Evolutionary conservation across 2,329 filamentous ascomycete genomes (phyloP).

Genomic region (Alternaria triticimaculans): DNA sequence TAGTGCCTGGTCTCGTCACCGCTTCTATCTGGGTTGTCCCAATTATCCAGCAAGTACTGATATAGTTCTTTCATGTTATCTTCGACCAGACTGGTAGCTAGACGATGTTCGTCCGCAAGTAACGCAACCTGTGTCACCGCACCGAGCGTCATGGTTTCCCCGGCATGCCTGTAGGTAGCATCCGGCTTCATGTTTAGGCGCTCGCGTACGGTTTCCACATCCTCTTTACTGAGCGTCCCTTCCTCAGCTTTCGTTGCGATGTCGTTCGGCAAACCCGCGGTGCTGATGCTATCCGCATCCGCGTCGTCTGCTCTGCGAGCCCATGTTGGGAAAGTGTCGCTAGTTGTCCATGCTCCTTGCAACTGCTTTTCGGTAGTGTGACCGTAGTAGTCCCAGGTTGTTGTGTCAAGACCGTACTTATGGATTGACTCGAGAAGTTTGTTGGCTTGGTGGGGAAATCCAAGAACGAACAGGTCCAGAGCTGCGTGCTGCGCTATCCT

Average conservation of each 20-base stretch:
- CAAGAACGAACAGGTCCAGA: constrained; percentile 4
- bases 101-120: neutral
- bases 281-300: no score
- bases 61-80: neutral
- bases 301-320: no score
- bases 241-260: neutral
- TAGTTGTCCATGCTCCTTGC: neutral
- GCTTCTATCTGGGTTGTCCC: neutral
- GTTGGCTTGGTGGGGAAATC: constrained; percentile 1
- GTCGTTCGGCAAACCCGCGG: neutral
- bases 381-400: no score
- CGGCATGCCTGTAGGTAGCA: neutral
- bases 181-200: neutral
- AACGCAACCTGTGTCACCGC: neutral
- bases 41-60: neutral
- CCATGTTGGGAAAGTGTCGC: neutral
- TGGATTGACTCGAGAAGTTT: neutral
- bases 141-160: neutral
- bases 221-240: neutral
- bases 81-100: neutral
- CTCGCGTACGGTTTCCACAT: neutral
- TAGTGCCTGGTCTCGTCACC: neutral
- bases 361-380: neutral
- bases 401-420: neutral
- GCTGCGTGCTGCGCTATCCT: neutral